Evolutionary conservation across 2,329 filamentous ascomycete species (phyloP), one percentile per base, ranked within the genome.

Genomic region (Boeremia exigua): DNA sequence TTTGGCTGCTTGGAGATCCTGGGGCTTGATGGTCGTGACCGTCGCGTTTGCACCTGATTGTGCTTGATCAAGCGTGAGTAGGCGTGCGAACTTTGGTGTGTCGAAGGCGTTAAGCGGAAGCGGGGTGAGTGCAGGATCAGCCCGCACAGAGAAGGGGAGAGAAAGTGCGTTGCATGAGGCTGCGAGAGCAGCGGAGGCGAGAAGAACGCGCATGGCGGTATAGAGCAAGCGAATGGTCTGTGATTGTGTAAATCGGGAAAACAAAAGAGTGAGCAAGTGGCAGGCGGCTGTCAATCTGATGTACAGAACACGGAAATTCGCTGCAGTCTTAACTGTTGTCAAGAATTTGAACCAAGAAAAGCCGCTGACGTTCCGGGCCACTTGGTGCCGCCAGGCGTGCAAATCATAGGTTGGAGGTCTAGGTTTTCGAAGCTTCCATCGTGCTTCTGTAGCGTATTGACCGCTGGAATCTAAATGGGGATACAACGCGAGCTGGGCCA

Each of bases 21-120:
- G 32, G 27, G 48, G 40, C 33, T 52, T 52, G 23, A 56, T 56
- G 6, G 53, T 56, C 3, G 53, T 56, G 36, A 56, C 47, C 2
- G 53, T 42, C 28, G 53, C 53, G n/a, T 56, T 56, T 4, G 12
- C 34, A 8, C 53, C 53, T 7, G 47, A 50, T 17, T 51, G 25
- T 2, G 53, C 53, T 29, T 51, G 15, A 2, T 51, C 53, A 15
- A 56, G 47, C 7, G 47, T 40, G 12, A 56, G 42, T 12, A 37
- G 47, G 2, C 48, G 47, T 30, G 53, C 53, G 23, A 38, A 56
- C 29, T 56, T 56, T 1, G 47, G 47, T 11, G 53, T 56, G 15
- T 51, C 19, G 17, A 47, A 56, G 30, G 51, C 36, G 2, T 15
- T 30, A 1, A 56, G 40, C 7, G 47, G 42, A 2, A 56, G 36